Percentiles rank a stretch among this genome's conserved stretches.
These are phyloP conservation scores for Candida awuae DNA, from an alignment of 805 yeast genomes.

Conservation along the genomic window DNA sequence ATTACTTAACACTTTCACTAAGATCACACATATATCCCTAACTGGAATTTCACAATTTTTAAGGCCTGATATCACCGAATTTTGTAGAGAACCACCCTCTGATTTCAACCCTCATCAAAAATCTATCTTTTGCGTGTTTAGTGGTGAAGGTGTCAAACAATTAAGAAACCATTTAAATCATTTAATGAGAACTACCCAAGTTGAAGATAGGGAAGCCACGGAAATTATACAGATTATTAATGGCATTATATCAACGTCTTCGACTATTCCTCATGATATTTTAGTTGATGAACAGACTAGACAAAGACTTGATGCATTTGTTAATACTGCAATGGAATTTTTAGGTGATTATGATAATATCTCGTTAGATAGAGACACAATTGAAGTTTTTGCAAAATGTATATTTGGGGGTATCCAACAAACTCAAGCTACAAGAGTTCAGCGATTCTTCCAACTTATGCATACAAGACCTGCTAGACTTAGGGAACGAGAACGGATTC, in stretches of 20 bases:
- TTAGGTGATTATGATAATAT: conserved; percentile 23
- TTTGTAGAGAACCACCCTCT: conserved; percentile 86
- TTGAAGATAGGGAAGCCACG: conserved; percentile 25
- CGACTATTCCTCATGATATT: conserved; percentile 13
- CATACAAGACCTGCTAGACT: conserved; percentile 14
- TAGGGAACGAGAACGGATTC: conserved; percentile 8
- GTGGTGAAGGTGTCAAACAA: conserved; percentile 79
- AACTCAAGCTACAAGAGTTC: conserved; percentile 25
- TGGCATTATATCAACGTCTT: conserved; percentile 20
- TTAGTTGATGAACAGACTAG: conserved; percentile 18
- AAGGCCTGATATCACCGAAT: conserved; percentile 74
- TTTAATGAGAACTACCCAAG: conserved; percentile 27
- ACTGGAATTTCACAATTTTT: conserved; percentile 91
- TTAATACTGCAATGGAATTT: conserved; percentile 23
- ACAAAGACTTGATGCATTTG: conserved; percentile 23
- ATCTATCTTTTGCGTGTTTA: conserved; percentile 82
- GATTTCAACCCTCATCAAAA: conserved; percentile 86
- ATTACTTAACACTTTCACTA: conserved; percentile 72
- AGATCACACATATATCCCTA: conserved; percentile 79
- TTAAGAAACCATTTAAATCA: conserved; percentile 58
- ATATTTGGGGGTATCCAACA: conserved; percentile 26
- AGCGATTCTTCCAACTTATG: conserved; percentile 26
- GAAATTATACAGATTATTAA: conserved; percentile 27
- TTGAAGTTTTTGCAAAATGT: conserved; percentile 26
- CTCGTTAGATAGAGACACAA: conserved; percentile 17